Conservation (phyloP, 202 grass and related monocot genomes). For the Setaria viridis region DNA sequence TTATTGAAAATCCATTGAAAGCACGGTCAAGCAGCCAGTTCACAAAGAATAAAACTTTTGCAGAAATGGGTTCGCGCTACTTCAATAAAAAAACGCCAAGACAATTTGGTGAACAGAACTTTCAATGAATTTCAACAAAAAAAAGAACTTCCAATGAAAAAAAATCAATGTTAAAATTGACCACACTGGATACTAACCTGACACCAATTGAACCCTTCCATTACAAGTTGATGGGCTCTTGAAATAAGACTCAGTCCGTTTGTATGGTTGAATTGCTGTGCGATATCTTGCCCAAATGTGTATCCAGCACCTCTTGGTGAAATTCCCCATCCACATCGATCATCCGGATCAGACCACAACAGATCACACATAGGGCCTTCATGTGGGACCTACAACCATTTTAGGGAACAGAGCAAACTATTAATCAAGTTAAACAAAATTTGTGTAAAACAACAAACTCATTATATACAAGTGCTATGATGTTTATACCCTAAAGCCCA, state of each 20-base stretch:
- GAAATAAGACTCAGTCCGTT: constrained; percentile 80
- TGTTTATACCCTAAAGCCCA: constrained; percentile 16
- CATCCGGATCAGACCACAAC: constrained; percentile 86
- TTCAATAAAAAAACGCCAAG: constrained; percentile 27
- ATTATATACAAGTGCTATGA: background rate
- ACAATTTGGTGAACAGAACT: constrained; percentile 13
- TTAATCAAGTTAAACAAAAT: constrained; percentile 15
- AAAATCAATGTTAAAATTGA: background rate
- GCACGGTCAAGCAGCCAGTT: too few relatives aligned
- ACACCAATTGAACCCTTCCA: constrained; percentile 84
- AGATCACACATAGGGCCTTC: constrained; percentile 93
- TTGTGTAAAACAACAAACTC: background rate
- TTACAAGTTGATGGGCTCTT: constrained; percentile 86
- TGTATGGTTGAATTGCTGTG: constrained; percentile 80
- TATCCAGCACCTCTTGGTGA: constrained; percentile 86
- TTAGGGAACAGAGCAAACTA: background rate
- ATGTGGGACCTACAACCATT: constrained; percentile 73
- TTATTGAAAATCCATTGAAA: too few relatives aligned
- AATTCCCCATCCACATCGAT: constrained; percentile 85
- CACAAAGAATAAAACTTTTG: background rate
- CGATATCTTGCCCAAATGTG: constrained; percentile 87
- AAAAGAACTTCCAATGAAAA: background rate
- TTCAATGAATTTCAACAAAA: background rate
- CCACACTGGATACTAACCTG: constrained; percentile 55
- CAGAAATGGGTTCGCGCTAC: background rate